These are phyloP conservation scores for Agaricus sinodeliciosus DNA, from an alignment of 768 basidiomycete genomes.

Conservation along the genomic window DNA sequence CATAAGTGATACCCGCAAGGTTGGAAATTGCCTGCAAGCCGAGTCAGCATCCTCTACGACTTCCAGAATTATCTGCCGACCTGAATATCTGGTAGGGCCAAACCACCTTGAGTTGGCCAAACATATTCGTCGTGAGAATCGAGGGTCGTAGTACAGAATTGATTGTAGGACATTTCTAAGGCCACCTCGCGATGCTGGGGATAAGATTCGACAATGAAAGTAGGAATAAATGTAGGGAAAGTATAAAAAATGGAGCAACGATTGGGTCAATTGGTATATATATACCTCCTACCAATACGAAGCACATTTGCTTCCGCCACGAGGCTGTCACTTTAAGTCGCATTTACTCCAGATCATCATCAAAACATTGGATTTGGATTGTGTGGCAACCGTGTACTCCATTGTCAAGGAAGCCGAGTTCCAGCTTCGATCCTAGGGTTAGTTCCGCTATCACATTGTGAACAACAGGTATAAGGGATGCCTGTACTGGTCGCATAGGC, in stretches of 20 bases:
- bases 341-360: constrained; percentile 10
- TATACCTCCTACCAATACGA: constrained; percentile 3
- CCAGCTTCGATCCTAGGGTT: background rate
- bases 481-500: background rate
- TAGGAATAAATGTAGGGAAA: background rate
- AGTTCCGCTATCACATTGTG: background rate
- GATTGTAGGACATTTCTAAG: background rate
- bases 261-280: background rate
- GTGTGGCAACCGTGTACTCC: constrained; percentile 4
- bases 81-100: background rate
- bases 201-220: background rate
- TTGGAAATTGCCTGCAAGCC: background rate
- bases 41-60: background rate
- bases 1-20: background rate
- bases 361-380: background rate
- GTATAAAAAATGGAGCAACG: background rate
- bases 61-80: background rate
- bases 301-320: constrained; percentile 7
- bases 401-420: background rate
- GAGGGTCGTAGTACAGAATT: no score
- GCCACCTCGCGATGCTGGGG: background rate
- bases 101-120: background rate
- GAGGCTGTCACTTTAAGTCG: constrained; percentile 10
- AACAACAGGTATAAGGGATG: background rate
- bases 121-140: no score